phyloP scores from a whole-genome alignment of 345 rosid species.

The Rhizophora apiculata region DNA sequence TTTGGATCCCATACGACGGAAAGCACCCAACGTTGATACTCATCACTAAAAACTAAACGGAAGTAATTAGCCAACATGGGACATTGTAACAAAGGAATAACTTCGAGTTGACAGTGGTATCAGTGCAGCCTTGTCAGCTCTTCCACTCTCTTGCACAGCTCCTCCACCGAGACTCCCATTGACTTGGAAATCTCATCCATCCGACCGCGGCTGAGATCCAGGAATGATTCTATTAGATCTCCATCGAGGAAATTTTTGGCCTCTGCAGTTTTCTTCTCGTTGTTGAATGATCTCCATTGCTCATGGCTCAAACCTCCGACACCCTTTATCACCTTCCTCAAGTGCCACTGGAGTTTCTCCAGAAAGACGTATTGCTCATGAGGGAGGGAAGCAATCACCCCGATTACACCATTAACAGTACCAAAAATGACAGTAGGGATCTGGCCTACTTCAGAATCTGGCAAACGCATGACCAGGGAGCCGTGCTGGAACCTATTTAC shows the following conservation, averaged over 20 bases:
- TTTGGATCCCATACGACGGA: no score
- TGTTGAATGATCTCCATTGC: constrained; percentile 91
- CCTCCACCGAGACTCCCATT: constrained; percentile 69
- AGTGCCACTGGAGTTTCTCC: constrained; percentile 73
- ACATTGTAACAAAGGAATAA: no score
- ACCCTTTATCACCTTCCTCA: constrained; percentile 86
- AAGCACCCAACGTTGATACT: no score
- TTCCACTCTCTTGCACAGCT: constrained; percentile 80
- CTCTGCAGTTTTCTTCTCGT: constrained; percentile 75
- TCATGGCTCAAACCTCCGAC: constrained; percentile 94
- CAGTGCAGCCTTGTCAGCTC: constrained; percentile 87
- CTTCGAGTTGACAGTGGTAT: constrained; percentile 2
- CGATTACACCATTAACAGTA: constrained; percentile 82
- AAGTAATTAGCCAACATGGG: no score
- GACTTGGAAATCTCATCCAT: constrained; percentile 81
- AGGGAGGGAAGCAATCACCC: constrained; percentile 88
- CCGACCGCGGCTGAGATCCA: constrained; percentile 61
- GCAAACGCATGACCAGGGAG: constrained; percentile 86
- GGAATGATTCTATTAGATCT: constrained; percentile 76
- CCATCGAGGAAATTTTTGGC: constrained; percentile 84
- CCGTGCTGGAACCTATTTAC: constrained; percentile 91
- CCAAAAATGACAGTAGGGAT: constrained; percentile 87
- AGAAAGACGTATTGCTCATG: constrained; percentile 66
- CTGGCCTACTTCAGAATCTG: constrained; percentile 86
- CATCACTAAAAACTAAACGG: no score